Evolutionary conservation across 2,329 filamentous ascomycete species (phyloP).

Genomic region (Mycocentrospora acerina): DNA sequence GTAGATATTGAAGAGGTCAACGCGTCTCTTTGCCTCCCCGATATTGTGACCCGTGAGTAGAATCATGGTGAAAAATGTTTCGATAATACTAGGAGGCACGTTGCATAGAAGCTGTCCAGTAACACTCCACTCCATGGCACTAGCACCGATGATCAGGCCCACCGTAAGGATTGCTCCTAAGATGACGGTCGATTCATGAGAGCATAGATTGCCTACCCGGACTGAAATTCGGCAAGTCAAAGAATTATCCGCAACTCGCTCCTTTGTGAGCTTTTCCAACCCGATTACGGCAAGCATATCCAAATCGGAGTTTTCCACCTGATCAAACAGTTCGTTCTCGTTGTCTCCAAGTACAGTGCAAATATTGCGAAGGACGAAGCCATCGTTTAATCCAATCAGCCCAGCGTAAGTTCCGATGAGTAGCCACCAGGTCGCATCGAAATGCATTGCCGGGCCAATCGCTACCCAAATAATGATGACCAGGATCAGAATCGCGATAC

Average conservation of each 20-base stretch:
- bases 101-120: constrained; percentile 8
- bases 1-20: constrained; percentile 3
- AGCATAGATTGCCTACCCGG: constrained; percentile 3
- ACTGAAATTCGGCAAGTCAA: constrained; percentile 3
- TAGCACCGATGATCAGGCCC: constrained; percentile 2
- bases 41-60: constrained; percentile 7
- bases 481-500: constrained; percentile 3
- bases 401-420: constrained; percentile 7
- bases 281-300: neutral
- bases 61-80: constrained; percentile 6
- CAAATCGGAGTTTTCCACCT: too few relatives aligned
- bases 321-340: constrained; percentile 4
- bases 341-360: constrained; percentile 3
- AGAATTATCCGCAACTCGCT: neutral
- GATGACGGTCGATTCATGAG: constrained; percentile 3
- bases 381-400: constrained; percentile 4
- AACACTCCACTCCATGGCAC: constrained; percentile 5
- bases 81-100: constrained; percentile 5
- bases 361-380: constrained; percentile 6
- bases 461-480: constrained; percentile 2
- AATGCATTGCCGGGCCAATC: constrained; percentile 3
- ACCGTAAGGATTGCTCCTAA: neutral
- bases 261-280: neutral
- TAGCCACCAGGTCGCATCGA: constrained; percentile 5
- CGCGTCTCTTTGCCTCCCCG: constrained; percentile 3